These are phyloP conservation scores for Cystobasidium pallidum DNA, from an alignment of 1,284 basidiomycete species.

Conservation along the genomic window DNA sequence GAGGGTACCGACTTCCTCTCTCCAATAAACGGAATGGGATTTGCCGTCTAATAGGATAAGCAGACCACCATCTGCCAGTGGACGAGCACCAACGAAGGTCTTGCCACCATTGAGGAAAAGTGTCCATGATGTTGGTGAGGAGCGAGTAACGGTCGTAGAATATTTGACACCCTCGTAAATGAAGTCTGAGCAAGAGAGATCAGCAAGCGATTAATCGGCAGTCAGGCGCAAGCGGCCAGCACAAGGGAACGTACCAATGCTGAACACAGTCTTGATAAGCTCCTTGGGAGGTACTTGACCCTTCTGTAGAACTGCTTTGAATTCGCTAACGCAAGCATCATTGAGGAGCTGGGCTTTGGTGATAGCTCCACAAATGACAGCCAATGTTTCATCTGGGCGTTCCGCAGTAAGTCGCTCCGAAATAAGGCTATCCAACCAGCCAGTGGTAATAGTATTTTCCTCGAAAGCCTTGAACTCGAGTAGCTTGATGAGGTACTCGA, in stretches of 20 bases:
- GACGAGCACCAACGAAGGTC: constrained; percentile 84
- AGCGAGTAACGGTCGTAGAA: constrained; percentile 92
- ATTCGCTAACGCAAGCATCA: constrained; percentile 87
- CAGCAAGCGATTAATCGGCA: not conserved
- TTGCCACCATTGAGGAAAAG: constrained; percentile 94
- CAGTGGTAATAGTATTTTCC: constrained; percentile 96
- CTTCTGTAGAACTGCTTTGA: constrained; percentile 94
- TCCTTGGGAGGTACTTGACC: constrained; percentile 96
- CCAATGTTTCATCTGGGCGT: constrained; percentile 86
- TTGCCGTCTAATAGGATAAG: constrained; percentile 88
- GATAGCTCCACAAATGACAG: constrained; percentile 96
- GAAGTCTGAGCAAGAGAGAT: constrained; percentile 60
- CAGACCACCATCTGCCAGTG: constrained; percentile 92
- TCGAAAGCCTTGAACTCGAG: constrained; percentile 96
- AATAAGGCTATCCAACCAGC: constrained; percentile 97
- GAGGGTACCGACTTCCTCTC: constrained; percentile 94
- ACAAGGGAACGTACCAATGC: constrained; percentile 71
- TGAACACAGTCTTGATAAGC: constrained; percentile 94
- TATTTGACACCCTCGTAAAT: constrained; percentile 97
- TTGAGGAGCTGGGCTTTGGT: constrained; percentile 90
- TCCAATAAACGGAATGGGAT: constrained; percentile 97
- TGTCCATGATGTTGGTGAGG: constrained; percentile 84
- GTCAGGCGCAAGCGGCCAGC: no score
- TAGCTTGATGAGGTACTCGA: constrained; percentile 71
- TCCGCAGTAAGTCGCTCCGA: constrained; percentile 94